phyloP scores from a whole-genome alignment of 768 basidiomycete species.

The Russula ochroleuca region DNA sequence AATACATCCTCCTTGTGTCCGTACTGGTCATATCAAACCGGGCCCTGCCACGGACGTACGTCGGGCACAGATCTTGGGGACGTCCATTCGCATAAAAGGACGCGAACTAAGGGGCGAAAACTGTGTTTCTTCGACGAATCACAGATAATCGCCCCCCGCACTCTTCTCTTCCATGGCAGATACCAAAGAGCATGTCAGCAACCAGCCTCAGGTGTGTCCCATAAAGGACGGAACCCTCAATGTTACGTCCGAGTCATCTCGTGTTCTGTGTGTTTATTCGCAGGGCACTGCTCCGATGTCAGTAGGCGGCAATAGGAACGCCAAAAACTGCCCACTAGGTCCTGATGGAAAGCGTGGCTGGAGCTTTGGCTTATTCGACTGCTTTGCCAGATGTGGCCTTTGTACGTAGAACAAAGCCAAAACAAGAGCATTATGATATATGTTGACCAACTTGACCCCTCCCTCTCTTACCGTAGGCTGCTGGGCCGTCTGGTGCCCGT shows the following conservation, averaged over 20 bases:
- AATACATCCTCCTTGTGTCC: too few species aligned
- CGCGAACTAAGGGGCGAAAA: too few species aligned
- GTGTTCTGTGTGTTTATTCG: neutral
- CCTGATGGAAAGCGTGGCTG: slow-evolving; percentile 35
- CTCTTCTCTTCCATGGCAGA: neutral
- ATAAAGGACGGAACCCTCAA: neutral
- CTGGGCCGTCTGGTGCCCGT: slow-evolving; percentile 41
- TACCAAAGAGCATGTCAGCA: neutral
- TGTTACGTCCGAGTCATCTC: too few species aligned
- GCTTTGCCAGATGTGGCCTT: slow-evolving; percentile 18
- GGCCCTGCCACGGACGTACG: too few species aligned
- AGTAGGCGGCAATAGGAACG: slow-evolving; percentile 28
- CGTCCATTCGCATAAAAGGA: too few species aligned
- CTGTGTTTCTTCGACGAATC: too few species aligned
- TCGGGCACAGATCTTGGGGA: too few species aligned
- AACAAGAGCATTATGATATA: neutral
- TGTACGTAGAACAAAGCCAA: neutral
- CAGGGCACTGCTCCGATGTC: slow-evolving; percentile 9
- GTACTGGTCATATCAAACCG: too few species aligned
- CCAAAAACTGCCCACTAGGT: slow-evolving; percentile 29
- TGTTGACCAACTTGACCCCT: slow-evolving; percentile 15
- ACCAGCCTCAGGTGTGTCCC: slow-evolving; percentile 5
- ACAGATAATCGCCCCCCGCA: neutral
- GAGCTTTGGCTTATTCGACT: slow-evolving; percentile 32
- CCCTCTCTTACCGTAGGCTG: slow-evolving; percentile 33